These are phyloP conservation scores for Fragaria ananassa DNA, from an alignment of 306 rosid species.

Conservation along the genomic window DNA sequence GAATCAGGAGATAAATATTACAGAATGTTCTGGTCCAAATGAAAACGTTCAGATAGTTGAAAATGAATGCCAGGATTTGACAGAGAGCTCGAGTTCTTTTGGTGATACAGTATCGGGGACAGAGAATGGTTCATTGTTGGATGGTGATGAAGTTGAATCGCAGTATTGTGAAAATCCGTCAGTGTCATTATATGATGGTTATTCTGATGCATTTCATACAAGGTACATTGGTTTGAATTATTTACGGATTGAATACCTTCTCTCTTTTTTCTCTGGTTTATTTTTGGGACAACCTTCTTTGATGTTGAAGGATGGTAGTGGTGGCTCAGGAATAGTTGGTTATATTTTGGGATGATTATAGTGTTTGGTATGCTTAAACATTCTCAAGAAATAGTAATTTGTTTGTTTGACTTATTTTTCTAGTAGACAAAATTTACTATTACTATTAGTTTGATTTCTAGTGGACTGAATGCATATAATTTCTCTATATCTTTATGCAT, in stretches of 20 bases:
- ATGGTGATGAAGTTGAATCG: slow-evolving; percentile 63
- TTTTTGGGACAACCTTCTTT: not conserved
- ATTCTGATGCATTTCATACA: slow-evolving; percentile 27
- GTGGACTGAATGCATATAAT: too few species aligned
- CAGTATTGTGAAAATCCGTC: slow-evolving; percentile 21
- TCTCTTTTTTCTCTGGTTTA: not conserved
- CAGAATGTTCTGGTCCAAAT: slow-evolving; percentile 21
- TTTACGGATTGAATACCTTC: not conserved
- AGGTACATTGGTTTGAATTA: slow-evolving; percentile 41
- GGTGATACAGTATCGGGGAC: slow-evolving; percentile 51
- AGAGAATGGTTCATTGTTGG: slow-evolving; percentile 35
- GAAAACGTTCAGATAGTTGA: slow-evolving; percentile 30
- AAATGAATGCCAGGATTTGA: slow-evolving; percentile 34
- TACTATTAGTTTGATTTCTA: not conserved
- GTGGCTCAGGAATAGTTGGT: not conserved
- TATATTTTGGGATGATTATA: not conserved
- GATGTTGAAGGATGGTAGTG: not conserved
- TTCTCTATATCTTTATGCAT: not conserved
- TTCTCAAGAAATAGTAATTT: not conserved
- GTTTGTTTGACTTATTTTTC: not conserved
- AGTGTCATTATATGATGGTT: slow-evolving; percentile 35
- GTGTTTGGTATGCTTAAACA: not conserved
- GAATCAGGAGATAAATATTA: slow-evolving; percentile 52
- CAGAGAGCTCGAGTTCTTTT: slow-evolving; percentile 74
- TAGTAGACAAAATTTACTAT: not conserved